phyloP scores from a whole-genome alignment of 805 yeast species.

The Kazachstania viticola region DNA sequence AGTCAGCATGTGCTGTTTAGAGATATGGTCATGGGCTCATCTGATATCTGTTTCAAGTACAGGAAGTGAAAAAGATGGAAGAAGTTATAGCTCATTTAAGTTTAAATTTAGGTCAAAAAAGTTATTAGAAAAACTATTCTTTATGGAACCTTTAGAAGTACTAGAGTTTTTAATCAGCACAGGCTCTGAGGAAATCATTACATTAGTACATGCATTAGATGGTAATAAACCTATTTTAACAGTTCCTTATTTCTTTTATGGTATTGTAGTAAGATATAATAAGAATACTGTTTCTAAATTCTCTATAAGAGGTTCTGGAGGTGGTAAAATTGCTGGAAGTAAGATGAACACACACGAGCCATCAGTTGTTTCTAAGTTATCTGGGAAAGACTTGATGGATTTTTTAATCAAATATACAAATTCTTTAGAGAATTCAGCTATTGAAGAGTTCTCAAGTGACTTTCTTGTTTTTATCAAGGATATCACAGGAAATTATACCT shows the following conservation, averaged over 20 bases:
- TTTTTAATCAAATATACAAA: slow-evolving; percentile 52
- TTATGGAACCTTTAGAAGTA: slow-evolving; percentile 60
- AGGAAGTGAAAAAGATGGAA: slow-evolving; percentile 8
- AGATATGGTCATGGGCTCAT: slow-evolving; percentile 56
- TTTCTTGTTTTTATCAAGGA: slow-evolving; percentile 51
- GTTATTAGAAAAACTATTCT: slow-evolving; percentile 51
- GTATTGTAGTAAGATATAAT: slow-evolving; percentile 20
- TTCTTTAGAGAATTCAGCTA: slow-evolving; percentile 61
- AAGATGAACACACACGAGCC: slow-evolving; percentile 25
- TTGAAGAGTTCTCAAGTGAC: slow-evolving; percentile 67
- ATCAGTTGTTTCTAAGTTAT: slow-evolving; percentile 35
- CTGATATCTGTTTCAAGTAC: slow-evolving; percentile 5
- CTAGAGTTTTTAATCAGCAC: slow-evolving; percentile 49
- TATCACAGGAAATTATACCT: slow-evolving; percentile 34
- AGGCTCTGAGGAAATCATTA: slow-evolving; percentile 16
- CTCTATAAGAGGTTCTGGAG: slow-evolving; percentile 4
- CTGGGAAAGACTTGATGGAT: slow-evolving; percentile 33
- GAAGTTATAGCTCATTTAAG: slow-evolving; percentile 40
- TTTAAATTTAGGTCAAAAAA: slow-evolving; percentile 60
- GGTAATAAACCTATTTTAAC: slow-evolving; percentile 72
- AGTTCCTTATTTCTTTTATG: slow-evolving; percentile 50
- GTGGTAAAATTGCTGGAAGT: not conserved
- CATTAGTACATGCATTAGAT: slow-evolving; percentile 56
- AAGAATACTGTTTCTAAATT: slow-evolving; percentile 12
- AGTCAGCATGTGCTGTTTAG: slow-evolving; percentile 42